A percentile compares a stretch with the other conserved stretches of the same genome.
Conservation (phyloP, 1,284 basidiomycete species). For the Neonothopanus nambi region DNA sequence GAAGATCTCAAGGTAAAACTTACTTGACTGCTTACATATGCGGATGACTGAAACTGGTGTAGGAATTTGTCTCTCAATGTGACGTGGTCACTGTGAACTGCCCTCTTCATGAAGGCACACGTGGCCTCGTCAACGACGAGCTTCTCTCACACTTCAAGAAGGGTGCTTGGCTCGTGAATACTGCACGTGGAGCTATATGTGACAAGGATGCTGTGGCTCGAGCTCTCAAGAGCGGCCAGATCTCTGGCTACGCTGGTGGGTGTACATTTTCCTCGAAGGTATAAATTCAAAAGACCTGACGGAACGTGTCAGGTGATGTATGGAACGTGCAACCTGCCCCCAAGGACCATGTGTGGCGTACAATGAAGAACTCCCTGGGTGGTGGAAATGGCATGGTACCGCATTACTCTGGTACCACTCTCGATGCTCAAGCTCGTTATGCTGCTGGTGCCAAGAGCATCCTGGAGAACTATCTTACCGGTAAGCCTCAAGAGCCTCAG, state of each 20-base stretch:
- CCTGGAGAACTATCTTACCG: constrained; percentile 74
- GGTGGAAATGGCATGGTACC: constrained; percentile 88
- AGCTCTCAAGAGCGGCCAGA: constrained; percentile 78
- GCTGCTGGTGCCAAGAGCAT: constrained; percentile 82
- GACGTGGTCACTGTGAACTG: constrained; percentile 88
- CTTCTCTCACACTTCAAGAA: constrained; percentile 91
- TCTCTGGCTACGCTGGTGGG: constrained; percentile 52
- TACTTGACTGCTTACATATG: no score
- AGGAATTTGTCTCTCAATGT: constrained; percentile 81
- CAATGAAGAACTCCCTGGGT: constrained; percentile 77
- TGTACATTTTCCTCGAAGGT: constrained; percentile 5
- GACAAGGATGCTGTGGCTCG: constrained; percentile 80
- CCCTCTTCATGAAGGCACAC: constrained; percentile 88
- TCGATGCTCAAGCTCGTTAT: constrained; percentile 91
- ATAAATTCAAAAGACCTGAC: constrained; percentile 24
- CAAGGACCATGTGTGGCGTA: constrained; percentile 85
- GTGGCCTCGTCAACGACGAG: constrained; percentile 80
- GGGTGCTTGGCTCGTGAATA: constrained; percentile 91
- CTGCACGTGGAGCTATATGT: constrained; percentile 92
- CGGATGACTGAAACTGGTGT: neutral
- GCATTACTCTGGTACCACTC: constrained; percentile 87
- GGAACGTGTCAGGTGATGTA: constrained; percentile 61
- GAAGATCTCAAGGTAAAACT: constrained; percentile 65
- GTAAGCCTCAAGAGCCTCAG: constrained; percentile 70
- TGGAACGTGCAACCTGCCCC: constrained; percentile 87